These are phyloP conservation scores for Chiua virens DNA, from an alignment of 768 basidiomycete species.

Conservation along the genomic window DNA sequence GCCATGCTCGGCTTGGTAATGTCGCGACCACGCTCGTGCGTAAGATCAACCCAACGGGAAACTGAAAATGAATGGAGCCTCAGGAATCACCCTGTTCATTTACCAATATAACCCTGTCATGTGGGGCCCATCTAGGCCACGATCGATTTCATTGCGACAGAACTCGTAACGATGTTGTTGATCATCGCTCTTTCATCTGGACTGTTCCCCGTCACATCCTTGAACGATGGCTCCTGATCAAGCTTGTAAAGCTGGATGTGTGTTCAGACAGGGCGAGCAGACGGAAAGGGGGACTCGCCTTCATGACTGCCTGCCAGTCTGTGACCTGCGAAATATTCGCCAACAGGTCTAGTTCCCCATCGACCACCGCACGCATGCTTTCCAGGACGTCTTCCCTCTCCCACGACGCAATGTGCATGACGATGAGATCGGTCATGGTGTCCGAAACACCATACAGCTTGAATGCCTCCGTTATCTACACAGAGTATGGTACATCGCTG, in stretches of 20 bases:
- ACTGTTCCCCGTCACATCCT: conserved; percentile 33
- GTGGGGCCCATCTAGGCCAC: conserved; percentile 14
- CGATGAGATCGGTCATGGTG: conserved; percentile 59
- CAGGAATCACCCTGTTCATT: too few relatives aligned
- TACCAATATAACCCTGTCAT: too few relatives aligned
- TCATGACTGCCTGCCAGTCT: conserved; percentile 73
- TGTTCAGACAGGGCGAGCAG: neutral
- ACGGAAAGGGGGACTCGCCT: conserved; percentile 48
- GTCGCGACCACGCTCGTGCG: too few relatives aligned
- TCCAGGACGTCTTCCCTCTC: conserved; percentile 42
- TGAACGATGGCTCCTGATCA: conserved; percentile 47
- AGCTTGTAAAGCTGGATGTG: conserved; percentile 65
- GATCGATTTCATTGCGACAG: conserved; percentile 82
- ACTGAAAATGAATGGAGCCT: neutral
- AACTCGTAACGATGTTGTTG: conserved; percentile 71
- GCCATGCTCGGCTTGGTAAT: too few relatives aligned
- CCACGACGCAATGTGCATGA: conserved; percentile 62
- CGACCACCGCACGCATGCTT: conserved; percentile 58
- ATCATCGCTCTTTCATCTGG: conserved; percentile 42
- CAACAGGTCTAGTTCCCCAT: conserved; percentile 55
- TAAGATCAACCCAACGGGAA: neutral
- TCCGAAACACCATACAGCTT: conserved; percentile 83
- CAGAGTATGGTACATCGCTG: neutral
- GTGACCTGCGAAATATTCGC: conserved; percentile 46
- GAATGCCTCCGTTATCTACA: conserved; percentile 85